Conservation (phyloP, 2,329 filamentous ascomycete genomes). For the Incumbomyces lentus region DNA sequence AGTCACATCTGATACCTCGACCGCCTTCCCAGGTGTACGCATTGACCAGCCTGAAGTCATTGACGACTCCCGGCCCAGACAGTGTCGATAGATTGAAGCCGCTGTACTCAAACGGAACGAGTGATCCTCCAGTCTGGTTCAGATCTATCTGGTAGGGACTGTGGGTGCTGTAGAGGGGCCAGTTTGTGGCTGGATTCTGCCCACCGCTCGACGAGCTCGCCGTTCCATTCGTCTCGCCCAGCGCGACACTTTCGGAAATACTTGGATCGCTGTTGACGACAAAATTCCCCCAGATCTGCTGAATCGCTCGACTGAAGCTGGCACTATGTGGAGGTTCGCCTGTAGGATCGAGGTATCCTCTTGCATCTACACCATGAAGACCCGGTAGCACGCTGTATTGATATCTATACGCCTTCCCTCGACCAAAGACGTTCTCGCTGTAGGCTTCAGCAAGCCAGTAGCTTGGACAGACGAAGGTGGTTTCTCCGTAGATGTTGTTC, state of each 20-base stretch:
- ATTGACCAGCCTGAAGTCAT: constrained; percentile 33
- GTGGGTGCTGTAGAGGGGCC: constrained; percentile 28
- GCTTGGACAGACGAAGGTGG: constrained; percentile 45
- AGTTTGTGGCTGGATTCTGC: constrained; percentile 24
- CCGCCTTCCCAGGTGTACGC: constrained; percentile 40
- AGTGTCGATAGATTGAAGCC: constrained; percentile 21
- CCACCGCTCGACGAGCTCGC: constrained; percentile 11
- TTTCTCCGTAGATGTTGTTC: constrained; percentile 44
- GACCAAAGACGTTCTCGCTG: constrained; percentile 37
- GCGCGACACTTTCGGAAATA: constrained; percentile 26
- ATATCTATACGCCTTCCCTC: constrained; percentile 38
- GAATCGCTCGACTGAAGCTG: constrained; percentile 31
- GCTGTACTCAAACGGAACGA: constrained; percentile 14
- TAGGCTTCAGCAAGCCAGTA: constrained; percentile 45
- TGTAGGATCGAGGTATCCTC: constrained; percentile 12
- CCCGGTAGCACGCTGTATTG: constrained; percentile 44
- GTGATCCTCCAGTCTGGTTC: constrained; percentile 37
- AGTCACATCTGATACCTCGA: constrained; percentile 36
- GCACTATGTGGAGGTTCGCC: constrained; percentile 20
- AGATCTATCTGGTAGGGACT: constrained; percentile 34
- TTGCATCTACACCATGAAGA: constrained; percentile 42
- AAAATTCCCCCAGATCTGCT: constrained; percentile 40
- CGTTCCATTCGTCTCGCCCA: constrained; percentile 22
- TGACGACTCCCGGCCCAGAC: constrained; percentile 26
- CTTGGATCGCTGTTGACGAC: constrained; percentile 33